Base-by-base conservation (phyloP, 371 early-diverging fungal species). In the Blakeslea trispora region DNA sequence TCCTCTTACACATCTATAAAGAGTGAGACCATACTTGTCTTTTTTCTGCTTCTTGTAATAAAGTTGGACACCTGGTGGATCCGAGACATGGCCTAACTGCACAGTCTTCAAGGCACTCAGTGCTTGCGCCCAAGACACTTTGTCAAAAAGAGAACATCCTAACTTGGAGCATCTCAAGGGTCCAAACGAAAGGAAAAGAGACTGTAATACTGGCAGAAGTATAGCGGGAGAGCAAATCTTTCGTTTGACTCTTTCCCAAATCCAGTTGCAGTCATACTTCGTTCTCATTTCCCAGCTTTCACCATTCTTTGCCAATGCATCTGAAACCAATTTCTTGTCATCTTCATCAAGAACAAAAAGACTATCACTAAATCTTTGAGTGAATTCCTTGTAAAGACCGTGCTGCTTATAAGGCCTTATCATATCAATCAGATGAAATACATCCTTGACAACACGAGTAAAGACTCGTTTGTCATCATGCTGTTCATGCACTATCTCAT, bases 231-330 rank as follows among this genome's bases (percentile, higher is more conserved):
- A 10, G 42, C n/a, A n/a, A 6, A 52, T n/a, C n/a, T 52, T 52
- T 22, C 28, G 41, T 31, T 52, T 52, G 10, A 52, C 52, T 42
- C 43, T 41, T 21, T 40, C 15, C 31, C 22, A 52, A 24, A 52
- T n/a, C 52, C 52, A 52, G 4, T n/a, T 14, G 13, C 52, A 14
- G n/a, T 52, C 52, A 31, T 52, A 52, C 31, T 28, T 52, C 41
- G 15, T 28, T 18, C 31, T 52, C 24, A 8, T n/a, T 18, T 41
- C 52, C 18, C 42, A 43, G 2, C 14, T 52, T 22, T 52, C 52
- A 3, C 43, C 31, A 17, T 52, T 15, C 1, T 24, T 21, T 52
- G 11, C 5, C 4, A 42, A 18, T 14, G 42, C 40, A 3, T 42
- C 22, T 15, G 15, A 19, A 2, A 52, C 52, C 9, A 11, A 5